Evolutionary conservation across 306 rosid genomes (phyloP).

Genomic region (Dryas octopetala): DNA sequence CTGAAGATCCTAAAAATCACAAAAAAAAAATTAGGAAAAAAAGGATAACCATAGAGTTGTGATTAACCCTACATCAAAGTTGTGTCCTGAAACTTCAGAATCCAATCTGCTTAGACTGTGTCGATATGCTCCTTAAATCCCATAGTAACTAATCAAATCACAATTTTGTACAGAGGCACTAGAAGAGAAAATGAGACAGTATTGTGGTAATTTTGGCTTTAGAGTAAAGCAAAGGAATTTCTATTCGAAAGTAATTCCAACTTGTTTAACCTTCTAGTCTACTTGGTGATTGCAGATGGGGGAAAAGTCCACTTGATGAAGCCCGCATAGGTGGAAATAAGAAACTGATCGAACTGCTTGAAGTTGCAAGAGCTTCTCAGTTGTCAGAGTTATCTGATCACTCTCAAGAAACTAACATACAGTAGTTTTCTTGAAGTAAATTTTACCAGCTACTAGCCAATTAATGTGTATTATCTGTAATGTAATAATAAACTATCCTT

Average conservation of each 20-base stretch:
- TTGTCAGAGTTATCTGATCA: conserved; percentile 33
- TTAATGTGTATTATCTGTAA: not conserved
- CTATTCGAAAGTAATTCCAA: not conserved
- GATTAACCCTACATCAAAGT: not conserved
- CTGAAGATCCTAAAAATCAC: too few species aligned
- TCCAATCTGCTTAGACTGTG: not conserved
- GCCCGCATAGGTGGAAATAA: conserved; percentile 50
- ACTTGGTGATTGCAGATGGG: conserved; percentile 54
- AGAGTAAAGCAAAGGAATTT: not conserved
- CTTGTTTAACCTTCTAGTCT: not conserved
- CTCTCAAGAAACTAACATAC: conserved; percentile 19
- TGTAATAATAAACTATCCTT: too few species aligned
- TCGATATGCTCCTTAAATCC: too few species aligned
- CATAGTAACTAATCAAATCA: not conserved
- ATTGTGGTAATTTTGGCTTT: too few species aligned
- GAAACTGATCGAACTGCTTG: conserved; percentile 53
- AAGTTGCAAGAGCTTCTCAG: conserved; percentile 47
- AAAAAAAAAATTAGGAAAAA: too few species aligned
- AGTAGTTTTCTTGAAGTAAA: not conserved
- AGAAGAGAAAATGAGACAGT: too few species aligned
- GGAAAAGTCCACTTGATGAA: conserved; percentile 66
- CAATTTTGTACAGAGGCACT: too few species aligned
- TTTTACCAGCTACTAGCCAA: not conserved
- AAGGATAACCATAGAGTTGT: not conserved
- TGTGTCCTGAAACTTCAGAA: not conserved